Conservation (phyloP, 495 filamentous ascomycete species). For the Viridothelium virens region DNA sequence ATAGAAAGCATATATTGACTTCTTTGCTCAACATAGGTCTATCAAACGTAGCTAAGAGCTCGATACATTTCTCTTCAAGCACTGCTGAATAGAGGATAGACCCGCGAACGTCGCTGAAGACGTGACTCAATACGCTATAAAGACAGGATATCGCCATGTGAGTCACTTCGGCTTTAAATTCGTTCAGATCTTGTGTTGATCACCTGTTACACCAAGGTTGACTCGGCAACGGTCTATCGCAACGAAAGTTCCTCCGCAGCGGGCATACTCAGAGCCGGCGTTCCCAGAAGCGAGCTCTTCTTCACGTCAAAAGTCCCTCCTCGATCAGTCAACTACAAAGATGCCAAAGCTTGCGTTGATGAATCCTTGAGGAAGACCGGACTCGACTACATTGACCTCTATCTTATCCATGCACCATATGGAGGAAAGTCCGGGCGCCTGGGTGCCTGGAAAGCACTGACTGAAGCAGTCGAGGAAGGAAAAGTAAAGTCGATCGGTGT, state of each 20-base stretch:
- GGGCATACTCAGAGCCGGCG: slow-evolving; percentile 49
- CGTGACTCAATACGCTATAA: slow-evolving; percentile 54
- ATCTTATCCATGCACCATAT: slow-evolving; percentile 53
- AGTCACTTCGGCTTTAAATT: slow-evolving; percentile 16
- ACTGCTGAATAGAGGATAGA: slow-evolving; percentile 28
- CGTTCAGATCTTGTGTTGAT: background rate
- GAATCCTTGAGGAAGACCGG: slow-evolving; percentile 45
- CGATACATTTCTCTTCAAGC: slow-evolving; percentile 14
- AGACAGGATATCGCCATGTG: slow-evolving; percentile 66
- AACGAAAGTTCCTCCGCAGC: slow-evolving; percentile 61
- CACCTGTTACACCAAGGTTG: slow-evolving; percentile 42
- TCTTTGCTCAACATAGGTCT: slow-evolving; percentile 45
- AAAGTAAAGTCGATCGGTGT: slow-evolving; percentile 60
- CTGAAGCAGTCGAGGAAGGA: slow-evolving; percentile 54
- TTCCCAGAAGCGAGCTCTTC: slow-evolving; percentile 59
- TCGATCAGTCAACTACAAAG: slow-evolving; percentile 41
- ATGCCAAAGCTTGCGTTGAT: slow-evolving; percentile 44
- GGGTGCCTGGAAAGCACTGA: slow-evolving; percentile 57
- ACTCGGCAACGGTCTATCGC: slow-evolving; percentile 61
- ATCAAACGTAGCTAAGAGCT: slow-evolving; percentile 53
- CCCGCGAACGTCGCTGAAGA: slow-evolving; percentile 50
- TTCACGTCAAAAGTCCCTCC: slow-evolving; percentile 64
- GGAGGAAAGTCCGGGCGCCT: slow-evolving; percentile 50
- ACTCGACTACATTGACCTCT: slow-evolving; percentile 56
- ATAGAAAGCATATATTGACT: background rate